Evolutionary conservation across 1,284 basidiomycete genomes (phyloP).

Genomic region (Inonotus hispidus): DNA sequence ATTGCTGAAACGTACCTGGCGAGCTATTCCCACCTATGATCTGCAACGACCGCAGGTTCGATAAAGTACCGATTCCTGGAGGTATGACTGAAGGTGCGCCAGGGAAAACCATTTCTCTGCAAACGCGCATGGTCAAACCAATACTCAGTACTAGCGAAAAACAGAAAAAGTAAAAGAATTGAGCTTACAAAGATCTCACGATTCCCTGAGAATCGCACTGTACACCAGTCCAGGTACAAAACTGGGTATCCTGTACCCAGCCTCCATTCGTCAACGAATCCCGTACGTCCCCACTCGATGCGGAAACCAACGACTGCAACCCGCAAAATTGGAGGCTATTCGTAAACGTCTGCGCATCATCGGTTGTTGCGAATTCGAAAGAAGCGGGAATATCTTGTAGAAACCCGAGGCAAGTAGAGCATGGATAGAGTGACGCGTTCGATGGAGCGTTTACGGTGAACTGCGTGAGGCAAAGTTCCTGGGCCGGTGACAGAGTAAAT

Average conservation of each 20-base stretch:
- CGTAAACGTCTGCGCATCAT: conserved; percentile 30
- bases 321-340: conserved; percentile 46
- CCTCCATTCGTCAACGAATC: conserved; percentile 36
- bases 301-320: conserved; percentile 43
- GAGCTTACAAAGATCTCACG: conserved; percentile 40
- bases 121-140: not conserved
- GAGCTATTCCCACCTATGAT: conserved; percentile 38
- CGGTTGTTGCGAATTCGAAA: conserved; percentile 29
- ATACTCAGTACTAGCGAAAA: not conserved
- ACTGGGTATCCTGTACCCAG: conserved; percentile 42
- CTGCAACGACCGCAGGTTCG: conserved; percentile 34
- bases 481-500: conserved; percentile 33
- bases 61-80: conserved; percentile 37
- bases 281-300: conserved; percentile 36
- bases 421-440: conserved; percentile 41
- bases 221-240: conserved; percentile 47
- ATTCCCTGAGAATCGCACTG: conserved; percentile 37
- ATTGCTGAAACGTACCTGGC: conserved; percentile 30
- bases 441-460: conserved; percentile 43
- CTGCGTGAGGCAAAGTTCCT: conserved; percentile 42
- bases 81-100: conserved; percentile 43
- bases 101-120: conserved; percentile 42
- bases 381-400: conserved; percentile 36
- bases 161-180: conserved; percentile 4
- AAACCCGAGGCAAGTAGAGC: conserved; percentile 40